Evolutionary conservation across 257 asterid genomes (phyloP).

Genomic region (Solanum paucissectum): DNA sequence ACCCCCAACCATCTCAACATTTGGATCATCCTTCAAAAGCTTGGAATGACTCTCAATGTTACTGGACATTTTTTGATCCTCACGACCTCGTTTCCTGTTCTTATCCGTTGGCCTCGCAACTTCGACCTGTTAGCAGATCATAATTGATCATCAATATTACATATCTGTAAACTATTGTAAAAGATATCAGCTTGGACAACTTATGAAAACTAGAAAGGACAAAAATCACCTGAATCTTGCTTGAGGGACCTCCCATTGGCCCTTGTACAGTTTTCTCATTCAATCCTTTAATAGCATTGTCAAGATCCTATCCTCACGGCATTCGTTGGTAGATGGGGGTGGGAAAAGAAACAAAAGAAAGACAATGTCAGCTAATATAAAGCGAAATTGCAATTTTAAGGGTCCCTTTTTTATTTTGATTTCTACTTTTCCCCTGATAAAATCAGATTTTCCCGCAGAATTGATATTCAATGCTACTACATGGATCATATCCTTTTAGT

Average conservation of each 20-base stretch:
- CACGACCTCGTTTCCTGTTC: slow-evolving; percentile 69
- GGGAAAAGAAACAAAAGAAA: background rate
- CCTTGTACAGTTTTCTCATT: slow-evolving; percentile 58
- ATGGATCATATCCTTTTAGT: background rate
- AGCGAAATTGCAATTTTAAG: background rate
- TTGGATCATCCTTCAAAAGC: slow-evolving; percentile 20
- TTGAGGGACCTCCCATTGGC: slow-evolving; percentile 42
- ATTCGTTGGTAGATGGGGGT: slow-evolving; percentile 6
- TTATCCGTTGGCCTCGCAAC: slow-evolving; percentile 71
- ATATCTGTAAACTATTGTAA: background rate
- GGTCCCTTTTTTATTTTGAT: background rate
- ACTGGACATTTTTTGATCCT: slow-evolving; percentile 36
- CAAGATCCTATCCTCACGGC: slow-evolving; percentile 50
- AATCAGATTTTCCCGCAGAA: background rate
- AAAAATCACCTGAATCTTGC: slow-evolving; percentile 52
- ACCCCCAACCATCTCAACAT: slow-evolving; percentile 12
- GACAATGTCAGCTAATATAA: background rate
- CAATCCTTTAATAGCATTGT: slow-evolving; percentile 58
- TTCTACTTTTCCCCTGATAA: background rate
- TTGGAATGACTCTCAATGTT: slow-evolving; percentile 33
- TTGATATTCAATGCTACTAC: background rate
- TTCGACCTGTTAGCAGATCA: slow-evolving; percentile 59
- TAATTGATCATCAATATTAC: background rate
- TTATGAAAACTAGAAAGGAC: background rate
- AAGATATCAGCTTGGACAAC: background rate